Base-by-base conservation (phyloP, 345 rosid species). In the Hirschfeldia incana region DNA sequence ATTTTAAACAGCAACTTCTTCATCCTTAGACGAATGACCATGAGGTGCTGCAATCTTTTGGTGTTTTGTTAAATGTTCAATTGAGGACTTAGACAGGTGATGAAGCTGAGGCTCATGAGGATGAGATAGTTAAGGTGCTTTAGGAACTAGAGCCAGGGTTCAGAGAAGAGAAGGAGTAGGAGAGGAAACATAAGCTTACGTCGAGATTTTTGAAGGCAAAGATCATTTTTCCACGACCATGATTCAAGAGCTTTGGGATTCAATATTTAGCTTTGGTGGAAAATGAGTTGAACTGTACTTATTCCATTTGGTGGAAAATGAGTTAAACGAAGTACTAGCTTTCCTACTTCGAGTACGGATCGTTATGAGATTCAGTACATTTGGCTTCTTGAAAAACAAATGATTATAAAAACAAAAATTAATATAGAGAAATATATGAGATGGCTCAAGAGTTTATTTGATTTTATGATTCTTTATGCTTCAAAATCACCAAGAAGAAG, bases 21-120 rank as follows among this genome's bases (percentile, higher is more conserved):
- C 13, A 42, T 11, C 49, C 13, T 2, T 3, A 11, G 13, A 8
- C 33, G 91, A 87, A 49, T 91, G 92, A 8, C 11, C 11, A 37
- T 2, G 2, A 3, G 44, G 2, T 8, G 11, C 0, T 21, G 44
- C 44, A 37, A 8, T 2, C 44, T 37, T 11, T 9, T 37, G 44
- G 11, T 37, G 44, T 37, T 37, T 37, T 42, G 49, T 42, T 10
- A 3, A 42, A 42, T 42, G 49, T 42, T 42, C 49, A 42, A 3
- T 42, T 11, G 13, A 42, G 49, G 49, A 42, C 49, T 42, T 42
- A 42, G 13, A 0, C 13, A 4, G 49, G 13, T 39, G 49, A 11
- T 42, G 49, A 42, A 42, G 49, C 4, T 42, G 49, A 42, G 49
- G 13, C 4, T 42, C 1, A 10, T 13, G 13, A 42, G 49, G 49